Conservation (phyloP, 805 yeast species). For the Spathaspora arborariae region DNA sequence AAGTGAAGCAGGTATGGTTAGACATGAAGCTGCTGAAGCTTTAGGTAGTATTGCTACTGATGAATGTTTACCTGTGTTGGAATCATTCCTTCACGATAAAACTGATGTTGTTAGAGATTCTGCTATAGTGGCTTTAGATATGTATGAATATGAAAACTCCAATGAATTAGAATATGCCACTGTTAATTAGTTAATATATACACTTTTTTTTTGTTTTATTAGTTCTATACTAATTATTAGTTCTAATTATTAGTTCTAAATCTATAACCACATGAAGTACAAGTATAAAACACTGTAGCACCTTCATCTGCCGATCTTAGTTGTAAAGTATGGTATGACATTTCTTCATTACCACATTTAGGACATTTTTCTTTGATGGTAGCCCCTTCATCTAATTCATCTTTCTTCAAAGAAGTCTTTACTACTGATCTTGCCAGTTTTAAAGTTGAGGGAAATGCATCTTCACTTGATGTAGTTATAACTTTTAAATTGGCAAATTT, state of each 20-base stretch:
- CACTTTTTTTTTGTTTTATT: background rate
- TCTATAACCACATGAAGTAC: conserved; percentile 88
- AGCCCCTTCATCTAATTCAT: conserved; percentile 91
- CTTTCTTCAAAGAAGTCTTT: conserved; percentile 72
- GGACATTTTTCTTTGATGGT: conserved; percentile 97
- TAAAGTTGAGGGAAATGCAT: conserved; percentile 88
- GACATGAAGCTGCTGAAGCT: conserved; percentile 99
- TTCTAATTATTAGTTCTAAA: conserved; percentile 85
- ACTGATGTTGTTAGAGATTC: conserved; percentile 94
- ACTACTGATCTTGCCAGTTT: conserved; percentile 84
- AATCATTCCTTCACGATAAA: conserved; percentile 71
- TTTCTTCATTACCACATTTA: conserved; percentile 96
- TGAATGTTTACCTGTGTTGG: conserved; percentile 86
- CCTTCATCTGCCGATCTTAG: conserved; percentile 99
- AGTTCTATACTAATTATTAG: background rate
- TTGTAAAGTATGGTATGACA: conserved; percentile 96
- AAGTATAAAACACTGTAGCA: conserved; percentile 97
- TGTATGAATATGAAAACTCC: conserved; percentile 94
- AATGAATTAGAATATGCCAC: conserved; percentile 73
- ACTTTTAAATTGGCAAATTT: conserved; percentile 79
- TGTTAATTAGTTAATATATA: conserved; percentile 11
- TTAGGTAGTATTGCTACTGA: conserved; percentile 95
- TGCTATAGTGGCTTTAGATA: conserved; percentile 95
- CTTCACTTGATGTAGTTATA: conserved; percentile 81
- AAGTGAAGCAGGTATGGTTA: conserved; percentile 93